phyloP scores from a whole-genome alignment of 495 filamentous ascomycete species.

The Cercophora sp. region DNA sequence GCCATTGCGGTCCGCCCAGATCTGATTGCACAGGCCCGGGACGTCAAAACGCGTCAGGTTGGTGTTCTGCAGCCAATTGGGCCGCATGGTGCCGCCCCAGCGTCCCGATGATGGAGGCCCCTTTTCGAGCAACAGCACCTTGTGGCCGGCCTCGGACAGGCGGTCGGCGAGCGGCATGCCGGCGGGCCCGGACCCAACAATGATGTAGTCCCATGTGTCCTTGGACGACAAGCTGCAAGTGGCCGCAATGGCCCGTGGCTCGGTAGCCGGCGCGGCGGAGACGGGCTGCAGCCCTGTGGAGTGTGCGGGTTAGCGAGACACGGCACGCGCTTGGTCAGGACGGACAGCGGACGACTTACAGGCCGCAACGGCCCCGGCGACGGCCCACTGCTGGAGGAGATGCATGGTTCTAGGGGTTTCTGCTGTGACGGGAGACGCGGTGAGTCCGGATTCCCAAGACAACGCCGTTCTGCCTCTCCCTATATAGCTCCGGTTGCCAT shows the following conservation, averaged over 20 bases:
- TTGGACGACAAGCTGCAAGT: slow-evolving; percentile 30
- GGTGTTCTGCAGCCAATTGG: slow-evolving; percentile 57
- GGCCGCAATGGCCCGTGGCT: slow-evolving; percentile 8
- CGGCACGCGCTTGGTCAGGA: no score
- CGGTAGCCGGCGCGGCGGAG: slow-evolving; percentile 11
- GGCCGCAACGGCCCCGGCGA: slow-evolving; percentile 8
- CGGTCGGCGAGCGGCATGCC: slow-evolving; percentile 59
- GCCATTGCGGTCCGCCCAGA: slow-evolving; percentile 54
- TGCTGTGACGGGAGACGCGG: background rate
- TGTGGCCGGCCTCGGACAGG: slow-evolving; percentile 55
- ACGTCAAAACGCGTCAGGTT: slow-evolving; percentile 68
- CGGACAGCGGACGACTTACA: slow-evolving; percentile 1
- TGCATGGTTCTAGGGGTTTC: slow-evolving; percentile 4
- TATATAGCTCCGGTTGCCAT: background rate
- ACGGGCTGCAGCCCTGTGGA: slow-evolving; percentile 14
- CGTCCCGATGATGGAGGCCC: slow-evolving; percentile 54
- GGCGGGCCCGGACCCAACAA: slow-evolving; percentile 57
- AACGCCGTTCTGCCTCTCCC: background rate
- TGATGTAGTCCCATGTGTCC: slow-evolving; percentile 58
- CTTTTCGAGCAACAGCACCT: slow-evolving; percentile 58
- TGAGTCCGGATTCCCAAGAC: background rate
- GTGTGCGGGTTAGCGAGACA: background rate
- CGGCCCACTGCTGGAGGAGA: slow-evolving; percentile 13
- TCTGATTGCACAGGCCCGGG: slow-evolving; percentile 65
- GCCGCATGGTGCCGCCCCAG: slow-evolving; percentile 51